Percentiles rank a stretch among this genome's conserved stretches.
Evolutionary conservation across 768 basidiomycete species (phyloP).

Genomic region (Leccinum incarnatum): DNA sequence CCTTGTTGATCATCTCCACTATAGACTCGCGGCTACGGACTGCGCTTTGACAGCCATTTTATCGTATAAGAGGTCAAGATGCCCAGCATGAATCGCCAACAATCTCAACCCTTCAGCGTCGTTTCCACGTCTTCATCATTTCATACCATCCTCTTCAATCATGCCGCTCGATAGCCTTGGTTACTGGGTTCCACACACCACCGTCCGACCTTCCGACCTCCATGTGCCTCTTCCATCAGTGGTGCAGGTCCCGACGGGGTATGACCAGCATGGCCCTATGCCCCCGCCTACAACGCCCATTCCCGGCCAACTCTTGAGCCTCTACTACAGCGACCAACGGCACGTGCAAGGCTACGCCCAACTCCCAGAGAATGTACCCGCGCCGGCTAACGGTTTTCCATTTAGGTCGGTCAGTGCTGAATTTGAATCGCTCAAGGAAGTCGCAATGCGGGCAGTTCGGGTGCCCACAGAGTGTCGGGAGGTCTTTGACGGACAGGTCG

Average conservation of each 20-base stretch:
- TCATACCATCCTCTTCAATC: neutral
- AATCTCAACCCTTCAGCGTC: neutral
- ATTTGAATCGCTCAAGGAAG: neutral
- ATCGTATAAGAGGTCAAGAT: constrained; percentile 4
- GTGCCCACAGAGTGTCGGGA: neutral
- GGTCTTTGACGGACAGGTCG: too few species aligned
- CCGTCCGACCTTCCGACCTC: constrained; percentile 6
- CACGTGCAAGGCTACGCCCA: neutral
- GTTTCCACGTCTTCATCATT: neutral
- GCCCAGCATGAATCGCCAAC: neutral
- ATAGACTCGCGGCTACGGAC: neutral
- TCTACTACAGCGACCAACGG: neutral
- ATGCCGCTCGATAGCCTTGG: constrained; percentile 4
- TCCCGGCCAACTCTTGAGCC: constrained; percentile 8
- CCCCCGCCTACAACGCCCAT: neutral
- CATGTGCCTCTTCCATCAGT: neutral
- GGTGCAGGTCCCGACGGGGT: neutral
- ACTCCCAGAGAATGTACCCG: neutral
- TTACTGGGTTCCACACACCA: constrained; percentile 4
- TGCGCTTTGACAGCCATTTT: neutral
- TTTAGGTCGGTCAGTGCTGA: neutral
- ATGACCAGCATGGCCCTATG: neutral
- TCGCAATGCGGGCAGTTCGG: neutral
- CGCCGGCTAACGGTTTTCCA: neutral
- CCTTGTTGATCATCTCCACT: constrained; percentile 1